Conservation (phyloP, 202 grass and related monocot species). For the Carex sylvatica region DNA sequence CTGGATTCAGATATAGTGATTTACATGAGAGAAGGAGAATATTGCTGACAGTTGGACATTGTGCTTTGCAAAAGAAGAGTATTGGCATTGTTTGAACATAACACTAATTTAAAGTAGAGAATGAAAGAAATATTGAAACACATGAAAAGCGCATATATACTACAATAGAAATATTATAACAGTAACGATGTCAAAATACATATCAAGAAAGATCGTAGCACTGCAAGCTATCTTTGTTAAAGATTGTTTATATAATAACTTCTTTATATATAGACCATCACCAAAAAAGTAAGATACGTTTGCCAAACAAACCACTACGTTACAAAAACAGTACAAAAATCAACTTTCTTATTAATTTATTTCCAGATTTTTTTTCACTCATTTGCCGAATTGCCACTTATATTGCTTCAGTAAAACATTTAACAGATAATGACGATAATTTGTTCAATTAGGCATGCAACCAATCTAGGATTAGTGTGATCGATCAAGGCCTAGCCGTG, state of each 20-base stretch:
- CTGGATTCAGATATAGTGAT: neutral
- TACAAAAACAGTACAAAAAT: slow-evolving; percentile 21
- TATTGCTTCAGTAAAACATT: slow-evolving; percentile 30
- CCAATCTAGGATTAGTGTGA: slow-evolving; percentile 8
- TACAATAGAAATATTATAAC: slow-evolving; percentile 4
- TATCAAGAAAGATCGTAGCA: slow-evolving; percentile 14
- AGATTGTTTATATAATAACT: slow-evolving; percentile 1
- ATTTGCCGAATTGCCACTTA: neutral
- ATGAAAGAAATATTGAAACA: neutral
- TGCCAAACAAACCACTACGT: slow-evolving; percentile 19
- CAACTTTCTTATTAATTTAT: slow-evolving; percentile 10
- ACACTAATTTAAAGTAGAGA: neutral
- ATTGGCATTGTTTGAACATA: neutral
- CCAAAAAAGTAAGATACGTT: neutral
- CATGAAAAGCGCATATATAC: neutral
- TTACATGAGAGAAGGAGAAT: neutral
- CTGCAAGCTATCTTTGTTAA: slow-evolving; percentile 6
- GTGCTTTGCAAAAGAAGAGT: neutral
- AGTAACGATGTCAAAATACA: slow-evolving; percentile 8
- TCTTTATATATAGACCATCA: neutral
- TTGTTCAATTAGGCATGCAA: slow-evolving; percentile 29
- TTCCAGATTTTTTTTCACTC: neutral
- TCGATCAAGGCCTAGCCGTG: slow-evolving; percentile 59
- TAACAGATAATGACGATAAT: slow-evolving; percentile 32
- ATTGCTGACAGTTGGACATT: neutral